Evolutionary conservation across 371 early-diverging fungal species (phyloP), one percentile per base, ranked within the genome.

Genomic region (Parasitella parasitica): DNA sequence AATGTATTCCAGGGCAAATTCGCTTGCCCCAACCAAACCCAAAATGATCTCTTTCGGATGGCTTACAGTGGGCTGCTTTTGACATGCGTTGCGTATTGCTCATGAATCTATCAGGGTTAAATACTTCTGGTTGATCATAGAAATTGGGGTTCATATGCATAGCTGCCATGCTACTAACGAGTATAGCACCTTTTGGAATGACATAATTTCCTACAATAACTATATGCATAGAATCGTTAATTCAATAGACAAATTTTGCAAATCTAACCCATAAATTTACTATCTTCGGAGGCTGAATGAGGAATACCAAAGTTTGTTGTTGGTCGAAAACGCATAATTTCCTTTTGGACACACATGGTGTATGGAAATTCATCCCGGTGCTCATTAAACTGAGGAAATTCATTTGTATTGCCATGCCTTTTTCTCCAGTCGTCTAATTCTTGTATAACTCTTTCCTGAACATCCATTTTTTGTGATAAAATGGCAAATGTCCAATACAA

Each of bases 11-110:
- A 37, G 67, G 62, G 26, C 67, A 67, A 0, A 61, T 61, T 12
- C 67, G 52, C 48, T 53, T 69, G 46, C 69, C 69, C 64, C 64
- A 69, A 8, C 69, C 69, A 54, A 69, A 69, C 13, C 39, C 50
- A 49, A 48, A 69, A 15, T 60, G 60, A 49, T 69, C 64, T 13
- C 69, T 38, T 16, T 61, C 54, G 3, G 57, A 37, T n/a, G 53
- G 37, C 16, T 39, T 53, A n/a, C 64, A 61, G 39, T 57, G 51
- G 2, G 69, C 57, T 9, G 64, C 48, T 6, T 48, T 43, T 4
- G 32, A 15, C 64, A 59, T 59, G 9, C 37, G 36, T 24, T 55
- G 55, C 1, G 39, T 22, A 36, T 43, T 52, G 7, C 38, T 53
- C 48, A 69, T 37, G 26, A 64, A 69, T 24, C 69, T 32, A 5